Evolutionary conservation across 2,329 filamentous ascomycete genomes (phyloP), one percentile per base, ranked within the genome.

Genomic region (Ambrosiella xylebori): DNA sequence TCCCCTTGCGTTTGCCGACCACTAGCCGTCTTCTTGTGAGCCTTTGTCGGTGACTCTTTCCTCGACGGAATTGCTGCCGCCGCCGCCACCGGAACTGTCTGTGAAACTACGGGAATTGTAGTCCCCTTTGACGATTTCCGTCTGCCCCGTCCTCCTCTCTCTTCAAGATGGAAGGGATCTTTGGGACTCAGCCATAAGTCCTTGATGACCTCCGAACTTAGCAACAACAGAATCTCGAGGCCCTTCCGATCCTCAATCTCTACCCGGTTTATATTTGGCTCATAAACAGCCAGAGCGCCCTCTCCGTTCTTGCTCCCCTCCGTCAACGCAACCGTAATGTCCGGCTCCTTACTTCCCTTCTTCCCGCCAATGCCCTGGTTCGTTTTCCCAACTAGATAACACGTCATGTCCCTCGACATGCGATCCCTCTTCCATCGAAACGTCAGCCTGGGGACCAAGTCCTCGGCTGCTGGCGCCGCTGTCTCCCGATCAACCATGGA

Each of bases 241-340:
- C 93, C 93, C 69, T 96, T 97, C 59, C 85, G 82, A 69, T 98
- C 93, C 68, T 98, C 89, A 61, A 97, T 82, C 49, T 97, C 90
- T 9, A 97, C 85, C 6, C 93, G 78, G 61, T 85, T 84, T 66
- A 97, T 76, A 67, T 97, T 97, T 4, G 91, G 87, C 69, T 98
- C 87, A 72, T 97, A 96, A 47, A 98, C 77, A 1, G 90, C 95
- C 60, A 97, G 71, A 37, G 69, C 67, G 40, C 71, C 73, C 64
- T 90, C 86, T 53, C 74, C 71, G 11, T 57, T 51, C 63, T 81
- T 84, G 35, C 84, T 75, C 15, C 79, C 77, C 63, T 85, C 82
- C 74, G 90, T 95, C 64, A 97, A 78, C 1, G 88, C 89, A n/a
- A 97, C 77, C 0, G 89, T 90, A 64, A 97, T 97, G 70, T 97